Conservation (phyloP, 2,329 filamentous ascomycete species). For the Biscogniauxia marginata region DNA sequence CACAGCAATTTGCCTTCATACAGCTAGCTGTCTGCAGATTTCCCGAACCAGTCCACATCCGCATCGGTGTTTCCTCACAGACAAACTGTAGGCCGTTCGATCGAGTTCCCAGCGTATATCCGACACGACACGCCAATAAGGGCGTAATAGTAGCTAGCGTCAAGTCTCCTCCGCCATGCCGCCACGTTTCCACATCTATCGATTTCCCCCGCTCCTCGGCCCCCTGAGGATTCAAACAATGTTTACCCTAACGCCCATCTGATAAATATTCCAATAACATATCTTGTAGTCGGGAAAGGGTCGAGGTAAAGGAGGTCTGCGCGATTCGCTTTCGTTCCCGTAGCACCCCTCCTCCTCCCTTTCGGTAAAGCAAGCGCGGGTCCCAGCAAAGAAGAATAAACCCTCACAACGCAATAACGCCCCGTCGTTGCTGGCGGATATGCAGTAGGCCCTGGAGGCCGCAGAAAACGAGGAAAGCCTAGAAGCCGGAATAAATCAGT, state of each 20-base stretch:
- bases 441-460: conserved; percentile 86
- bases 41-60: no score
- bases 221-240: neutral
- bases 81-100: neutral
- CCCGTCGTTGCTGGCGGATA: conserved; percentile 75
- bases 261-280: neutral
- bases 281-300: neutral
- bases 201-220: neutral
- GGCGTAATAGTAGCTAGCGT: neutral
- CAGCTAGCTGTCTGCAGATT: neutral
- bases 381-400: no score
- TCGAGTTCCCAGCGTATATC: neutral
- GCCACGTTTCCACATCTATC: neutral
- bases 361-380: no score
- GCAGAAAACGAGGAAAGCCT: conserved; percentile 92
- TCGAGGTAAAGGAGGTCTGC: no score
- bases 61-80: neutral
- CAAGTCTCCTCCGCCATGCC: neutral
- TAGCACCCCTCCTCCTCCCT: neutral
- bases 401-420: conserved; percentile 77
- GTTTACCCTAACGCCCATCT: neutral
- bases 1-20: neutral
- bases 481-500: conserved; percentile 5
- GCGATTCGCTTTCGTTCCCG: neutral
- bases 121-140: neutral